These are phyloP conservation scores for Suillus americanus DNA, from an alignment of 768 basidiomycete genomes.

Conservation along the genomic window DNA sequence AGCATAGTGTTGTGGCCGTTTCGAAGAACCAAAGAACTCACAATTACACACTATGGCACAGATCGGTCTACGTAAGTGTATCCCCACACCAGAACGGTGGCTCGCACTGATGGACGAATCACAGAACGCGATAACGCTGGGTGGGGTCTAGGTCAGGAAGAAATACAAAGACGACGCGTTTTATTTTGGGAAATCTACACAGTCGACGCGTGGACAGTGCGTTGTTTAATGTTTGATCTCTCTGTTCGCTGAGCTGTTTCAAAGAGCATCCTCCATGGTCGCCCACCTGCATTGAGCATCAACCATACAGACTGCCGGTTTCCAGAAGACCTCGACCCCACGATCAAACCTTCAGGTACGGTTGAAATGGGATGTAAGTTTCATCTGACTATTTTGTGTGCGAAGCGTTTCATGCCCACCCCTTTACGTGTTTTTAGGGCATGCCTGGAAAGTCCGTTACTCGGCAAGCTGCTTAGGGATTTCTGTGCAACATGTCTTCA, in stretches of 20 bases:
- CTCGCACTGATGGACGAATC: neutral
- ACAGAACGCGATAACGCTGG: conserved; percentile 51
- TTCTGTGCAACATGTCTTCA: conserved; percentile 44
- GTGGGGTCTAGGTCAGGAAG: conserved; percentile 45
- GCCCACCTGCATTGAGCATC: conserved; percentile 46
- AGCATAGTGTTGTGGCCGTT: conserved; percentile 16
- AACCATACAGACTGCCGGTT: conserved; percentile 52
- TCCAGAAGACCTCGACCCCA: conserved; percentile 43
- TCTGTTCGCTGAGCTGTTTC: neutral
- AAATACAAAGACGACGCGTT: conserved; percentile 44
- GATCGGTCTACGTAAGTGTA: conserved; percentile 51
- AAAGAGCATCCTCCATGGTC: conserved; percentile 50
- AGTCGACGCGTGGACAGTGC: conserved; percentile 50
- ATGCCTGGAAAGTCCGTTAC: conserved; percentile 48
- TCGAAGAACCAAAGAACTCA: conserved; percentile 4
- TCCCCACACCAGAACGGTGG: neutral
- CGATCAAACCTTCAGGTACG: conserved; percentile 32
- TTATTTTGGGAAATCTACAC: conserved; percentile 56
- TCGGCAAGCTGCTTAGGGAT: conserved; percentile 44
- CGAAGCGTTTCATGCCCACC: conserved; percentile 16
- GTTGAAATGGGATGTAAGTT: conserved; percentile 44
- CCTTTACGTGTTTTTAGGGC: conserved; percentile 27
- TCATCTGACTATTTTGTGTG: neutral
- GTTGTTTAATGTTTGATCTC: conserved; percentile 15
- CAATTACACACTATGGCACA: conserved; percentile 19